Conservation (phyloP, 805 yeast species). For the Barnettozyma siamensis region DNA sequence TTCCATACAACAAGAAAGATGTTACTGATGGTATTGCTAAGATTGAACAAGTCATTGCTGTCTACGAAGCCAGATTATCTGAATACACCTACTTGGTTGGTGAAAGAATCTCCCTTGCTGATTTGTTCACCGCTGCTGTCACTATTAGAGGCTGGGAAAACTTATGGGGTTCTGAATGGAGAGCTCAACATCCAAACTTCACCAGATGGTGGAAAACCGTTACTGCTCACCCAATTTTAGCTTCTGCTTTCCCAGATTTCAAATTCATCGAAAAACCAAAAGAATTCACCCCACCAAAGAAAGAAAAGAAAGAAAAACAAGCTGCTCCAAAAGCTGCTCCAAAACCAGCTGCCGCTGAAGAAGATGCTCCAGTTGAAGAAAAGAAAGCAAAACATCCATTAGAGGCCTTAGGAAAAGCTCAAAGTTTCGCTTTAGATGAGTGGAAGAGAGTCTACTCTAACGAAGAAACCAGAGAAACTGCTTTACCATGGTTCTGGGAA, state of each 20-base stretch:
- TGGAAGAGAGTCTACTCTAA: constrained; percentile 97
- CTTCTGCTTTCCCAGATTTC: constrained; percentile 43
- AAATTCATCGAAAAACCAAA: constrained; percentile 59
- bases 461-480: constrained; percentile 91
- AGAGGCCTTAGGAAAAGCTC: constrained; percentile 69
- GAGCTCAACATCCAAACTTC: constrained; percentile 53
- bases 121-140: constrained; percentile 47
- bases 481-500: constrained; percentile 98
- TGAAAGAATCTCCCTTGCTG: constrained; percentile 63
- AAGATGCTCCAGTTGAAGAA: constrained; percentile 41
- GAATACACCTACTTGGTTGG: constrained; percentile 65
- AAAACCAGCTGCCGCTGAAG: constrained; percentile 23
- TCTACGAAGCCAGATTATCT: constrained; percentile 53
- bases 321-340: constrained; percentile 10
- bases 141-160: constrained; percentile 48
- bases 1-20: constrained; percentile 71
- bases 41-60: constrained; percentile 33
- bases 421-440: constrained; percentile 69
- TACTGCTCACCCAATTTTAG: constrained; percentile 40
- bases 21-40: constrained; percentile 41
- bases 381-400: constrained; percentile 92
- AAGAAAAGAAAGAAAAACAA: constrained; percentile 37
- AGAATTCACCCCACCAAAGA: constrained; percentile 72
- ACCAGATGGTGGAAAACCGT: constrained; percentile 69
- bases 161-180: constrained; percentile 63